phyloP scores from a whole-genome alignment of 2,329 filamentous ascomycete genomes.

The Metarhizium humberi region DNA sequence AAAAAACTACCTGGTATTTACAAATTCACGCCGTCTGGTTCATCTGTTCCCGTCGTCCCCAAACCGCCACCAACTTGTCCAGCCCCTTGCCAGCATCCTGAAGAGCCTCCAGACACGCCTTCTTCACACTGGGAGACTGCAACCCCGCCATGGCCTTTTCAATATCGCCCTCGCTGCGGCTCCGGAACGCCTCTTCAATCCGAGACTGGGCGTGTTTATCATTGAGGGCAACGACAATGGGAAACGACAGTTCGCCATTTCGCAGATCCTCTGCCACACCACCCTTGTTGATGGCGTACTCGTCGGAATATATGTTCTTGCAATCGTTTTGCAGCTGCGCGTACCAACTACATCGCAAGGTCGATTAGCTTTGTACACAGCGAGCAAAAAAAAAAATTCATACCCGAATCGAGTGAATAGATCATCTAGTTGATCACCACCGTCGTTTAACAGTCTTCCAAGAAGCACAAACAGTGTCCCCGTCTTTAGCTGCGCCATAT shows the following conservation, averaged over 20 bases:
- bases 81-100: constrained; percentile 6
- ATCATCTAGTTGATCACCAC: constrained; percentile 6
- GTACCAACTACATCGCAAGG: constrained; percentile 4
- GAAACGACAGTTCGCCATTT: constrained; percentile 9
- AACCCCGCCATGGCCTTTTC: constrained; percentile 4
- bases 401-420: constrained; percentile 9
- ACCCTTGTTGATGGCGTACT: constrained; percentile 9
- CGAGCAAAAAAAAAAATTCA: background rate
- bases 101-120: constrained; percentile 7
- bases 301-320: constrained; percentile 10
- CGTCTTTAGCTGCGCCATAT: constrained; percentile 9
- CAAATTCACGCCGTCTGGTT: background rate
- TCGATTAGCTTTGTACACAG: background rate
- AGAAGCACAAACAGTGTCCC: constrained; percentile 9
- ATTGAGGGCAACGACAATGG: constrained; percentile 9
- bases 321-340: constrained; percentile 11
- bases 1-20: background rate
- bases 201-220: background rate
- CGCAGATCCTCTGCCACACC: constrained; percentile 9
- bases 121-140: constrained; percentile 6
- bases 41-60: constrained; percentile 10
- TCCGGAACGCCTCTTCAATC: constrained; percentile 4
- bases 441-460: constrained; percentile 7
- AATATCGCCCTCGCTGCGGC: constrained; percentile 2
- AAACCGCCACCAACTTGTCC: constrained; percentile 7